Evolutionary conservation across 106 monocot genomes (phyloP).

Genomic region (Hemerocallis citrina): DNA sequence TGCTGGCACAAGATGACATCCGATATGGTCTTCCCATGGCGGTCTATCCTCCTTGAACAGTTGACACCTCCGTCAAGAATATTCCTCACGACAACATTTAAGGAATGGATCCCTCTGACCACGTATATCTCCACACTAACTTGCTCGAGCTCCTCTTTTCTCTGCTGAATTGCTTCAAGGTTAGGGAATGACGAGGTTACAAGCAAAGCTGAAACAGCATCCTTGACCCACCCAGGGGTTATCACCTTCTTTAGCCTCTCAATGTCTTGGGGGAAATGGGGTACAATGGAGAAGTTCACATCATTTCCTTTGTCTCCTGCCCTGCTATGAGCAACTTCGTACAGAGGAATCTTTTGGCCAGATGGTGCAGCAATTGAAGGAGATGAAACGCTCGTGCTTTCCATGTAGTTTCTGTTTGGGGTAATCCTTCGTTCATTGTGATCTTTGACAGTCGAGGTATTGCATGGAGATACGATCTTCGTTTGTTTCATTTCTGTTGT

Average conservation of each 20-base stretch:
- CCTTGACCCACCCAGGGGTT: slow-evolving; percentile 66
- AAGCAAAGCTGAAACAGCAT: slow-evolving; percentile 46
- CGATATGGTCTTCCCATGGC: slow-evolving; percentile 91
- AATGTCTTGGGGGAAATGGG: slow-evolving; percentile 64
- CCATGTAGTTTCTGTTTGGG: neutral
- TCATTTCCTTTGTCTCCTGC: slow-evolving; percentile 97
- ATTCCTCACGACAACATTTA: slow-evolving; percentile 83
- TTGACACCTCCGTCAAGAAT: slow-evolving; percentile 95
- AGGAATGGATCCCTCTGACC: slow-evolving; percentile 62
- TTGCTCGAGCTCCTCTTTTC: slow-evolving; percentile 17
- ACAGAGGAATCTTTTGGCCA: slow-evolving; percentile 51
- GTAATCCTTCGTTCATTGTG: neutral
- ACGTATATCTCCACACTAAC: slow-evolving; percentile 76
- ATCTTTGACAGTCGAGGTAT: neutral
- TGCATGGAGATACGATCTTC: neutral
- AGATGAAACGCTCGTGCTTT: neutral
- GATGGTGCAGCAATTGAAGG: slow-evolving; percentile 27
- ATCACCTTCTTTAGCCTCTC: slow-evolving; percentile 54
- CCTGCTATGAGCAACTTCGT: slow-evolving; percentile 81
- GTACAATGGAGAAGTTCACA: slow-evolving; percentile 86
- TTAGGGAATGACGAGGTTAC: slow-evolving; percentile 29
- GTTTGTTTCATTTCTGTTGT: slow-evolving; percentile 31
- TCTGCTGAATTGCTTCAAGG: slow-evolving; percentile 10
- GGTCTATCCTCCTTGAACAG: slow-evolving; percentile 87
- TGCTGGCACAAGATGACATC: slow-evolving; percentile 83